Evolutionary conservation across 192 early-diverging fungal species (phyloP).

Genomic region (Coemansia sp.): DNA sequence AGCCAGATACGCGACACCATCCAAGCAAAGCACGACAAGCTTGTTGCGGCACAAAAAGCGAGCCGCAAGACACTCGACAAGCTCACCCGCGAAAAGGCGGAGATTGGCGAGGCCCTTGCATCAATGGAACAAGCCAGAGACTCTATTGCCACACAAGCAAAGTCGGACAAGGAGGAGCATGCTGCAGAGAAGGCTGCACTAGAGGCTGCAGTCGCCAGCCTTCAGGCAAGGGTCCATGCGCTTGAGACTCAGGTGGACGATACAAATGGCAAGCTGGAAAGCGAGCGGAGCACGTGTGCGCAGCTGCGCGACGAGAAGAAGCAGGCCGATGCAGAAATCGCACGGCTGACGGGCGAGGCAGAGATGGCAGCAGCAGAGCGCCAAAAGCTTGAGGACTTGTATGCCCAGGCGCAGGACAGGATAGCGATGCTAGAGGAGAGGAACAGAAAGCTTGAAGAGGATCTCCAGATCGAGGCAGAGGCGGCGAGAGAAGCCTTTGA

Average conservation of each 20-base stretch:
- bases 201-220: slow-evolving; percentile 9
- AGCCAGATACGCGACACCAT: slow-evolving; percentile 36
- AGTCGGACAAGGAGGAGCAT: slow-evolving; percentile 11
- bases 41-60: slow-evolving; percentile 29
- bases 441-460: slow-evolving; percentile 31
- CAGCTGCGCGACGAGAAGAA: slow-evolving; percentile 8
- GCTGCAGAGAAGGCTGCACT: slow-evolving; percentile 14
- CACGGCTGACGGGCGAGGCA: slow-evolving; percentile 1
- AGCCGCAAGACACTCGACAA: slow-evolving; percentile 14
- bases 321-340: slow-evolving; percentile 11
- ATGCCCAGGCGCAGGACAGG: slow-evolving; percentile 15
- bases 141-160: slow-evolving; percentile 12
- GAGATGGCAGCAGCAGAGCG: slow-evolving; percentile 17
- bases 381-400: slow-evolving; percentile 8
- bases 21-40: slow-evolving; percentile 35
- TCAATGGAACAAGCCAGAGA: slow-evolving; percentile 11
- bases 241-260: slow-evolving; percentile 9
- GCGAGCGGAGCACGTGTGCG: slow-evolving; percentile 14
- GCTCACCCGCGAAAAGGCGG: slow-evolving; percentile 7
- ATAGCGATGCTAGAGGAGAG: slow-evolving; percentile 24
- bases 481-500: slow-evolving; percentile 43
- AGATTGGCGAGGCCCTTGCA: slow-evolving; percentile 7
- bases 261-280: slow-evolving; percentile 5
- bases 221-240: slow-evolving; percentile 6
- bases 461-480: slow-evolving; percentile 49